Base-by-base conservation (phyloP, 73 alveolate genomes). In the Paramecium biaurelia region DNA sequence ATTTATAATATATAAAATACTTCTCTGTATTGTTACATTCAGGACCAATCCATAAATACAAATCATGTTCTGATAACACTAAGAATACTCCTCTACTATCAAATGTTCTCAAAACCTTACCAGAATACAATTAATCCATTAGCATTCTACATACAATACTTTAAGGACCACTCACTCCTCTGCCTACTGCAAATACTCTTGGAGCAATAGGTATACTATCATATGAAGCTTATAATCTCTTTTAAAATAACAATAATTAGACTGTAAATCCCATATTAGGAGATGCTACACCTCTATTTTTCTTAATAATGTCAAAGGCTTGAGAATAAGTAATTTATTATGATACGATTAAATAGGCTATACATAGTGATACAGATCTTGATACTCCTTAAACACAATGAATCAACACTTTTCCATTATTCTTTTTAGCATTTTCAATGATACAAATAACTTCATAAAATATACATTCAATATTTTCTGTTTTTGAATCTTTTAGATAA, bases 321-420 rank as follows among this genome's bases (percentile, higher is more conserved):
- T 89, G 95, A 8, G 92, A 79, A 79, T 85, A 96, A 20, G 92
- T 70, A 14, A 92, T 49, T 26, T 88, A 63, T 57, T 93, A 57
- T 8, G 70, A 32, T 70, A 53, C 92, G 7, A 96, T 96, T 45
- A 95, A 34, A 63, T 96, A 96, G 11, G 99, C 99, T 18, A 96
- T 45, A 85, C 98, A 96, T 2, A 96, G 45, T 20, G 98, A 95
- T 2, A 97, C 97, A 32, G 97, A 92, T 38, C 99, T 72, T 14
- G 99, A 96, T 12, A 96, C 96, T 11, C 99, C 99, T 88, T 96
- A 92, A 11, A 95, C 97, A 67, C 99, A 96, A 93, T 96, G 99
- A 38, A 96, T 97, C 43, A 92, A 95, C 20, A 96, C 98, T 95
- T 85, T 96, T 12, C 99, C 99, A 34, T 94, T 94, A n/a, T 86